Base-by-base conservation (phyloP, 441 rosid species). In the Pelargonium australe region DNA sequence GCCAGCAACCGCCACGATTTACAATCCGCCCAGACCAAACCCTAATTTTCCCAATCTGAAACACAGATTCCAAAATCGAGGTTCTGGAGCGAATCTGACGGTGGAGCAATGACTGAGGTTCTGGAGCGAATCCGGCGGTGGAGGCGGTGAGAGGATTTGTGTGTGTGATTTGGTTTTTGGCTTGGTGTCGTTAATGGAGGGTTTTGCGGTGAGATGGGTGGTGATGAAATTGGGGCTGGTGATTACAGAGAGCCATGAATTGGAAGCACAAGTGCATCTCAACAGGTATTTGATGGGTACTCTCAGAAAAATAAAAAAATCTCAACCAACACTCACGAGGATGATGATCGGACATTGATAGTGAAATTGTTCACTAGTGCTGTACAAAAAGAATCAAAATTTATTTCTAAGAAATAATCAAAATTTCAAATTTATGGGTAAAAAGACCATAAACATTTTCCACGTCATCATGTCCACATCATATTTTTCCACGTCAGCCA, bases 181-280 rank as follows among this genome's bases (percentile, higher is more conserved):
- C 4, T 44, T 25, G 47, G 25, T 23, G 25, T 12, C 28, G 31
- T 28, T 20, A 13, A 1, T 20, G 40, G 16, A 14, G 53, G 13
- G 53, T 40, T 10, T 14, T 7, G 25, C 44, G 37, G 63, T 7
- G 43, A 65, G 19, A 41, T 76, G 75, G 66, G 68, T 10, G 9
- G 64, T 28, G 60, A 66, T 62, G 74, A 77, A 70, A 23, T 17
- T 3, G 3, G 63, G 63, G 51, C 60, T 40, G 16, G 16, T 34
- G 10, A 72, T 72, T 37, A 72, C 19, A 14, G 17, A 45, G 43
- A 64, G 57, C 73, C 73, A 68, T 34, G 64, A 65, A n/a, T 65
- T 68, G 58, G 63, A 76, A 14, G 68, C 72, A 10, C 47, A 57
- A 12, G 49, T 23, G 76, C 41, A 72, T 25, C 25, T 44, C 11